Evolutionary conservation across 139 green algal genomes (phyloP).

Genomic region (Tetradesmus lagerheimii): DNA sequence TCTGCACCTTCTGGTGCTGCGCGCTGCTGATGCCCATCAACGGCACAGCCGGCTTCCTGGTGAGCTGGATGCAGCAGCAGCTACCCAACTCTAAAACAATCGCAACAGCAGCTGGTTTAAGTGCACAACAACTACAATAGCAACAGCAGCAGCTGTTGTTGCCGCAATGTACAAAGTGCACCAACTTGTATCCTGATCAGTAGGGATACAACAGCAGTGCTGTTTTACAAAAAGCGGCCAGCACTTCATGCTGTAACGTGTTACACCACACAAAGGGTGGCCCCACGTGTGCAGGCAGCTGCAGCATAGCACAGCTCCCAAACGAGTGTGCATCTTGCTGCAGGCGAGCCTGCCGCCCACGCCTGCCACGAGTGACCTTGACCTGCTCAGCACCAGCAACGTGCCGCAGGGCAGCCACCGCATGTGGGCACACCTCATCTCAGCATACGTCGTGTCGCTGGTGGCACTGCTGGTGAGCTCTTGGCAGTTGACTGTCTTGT

Average conservation of each 20-base stretch:
- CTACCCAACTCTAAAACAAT: not conserved
- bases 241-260: no score
- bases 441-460: conserved; percentile 63
- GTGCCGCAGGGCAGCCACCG: conserved; percentile 40
- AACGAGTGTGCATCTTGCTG: not conserved
- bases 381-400: conserved; percentile 59
- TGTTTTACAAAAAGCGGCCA: no score
- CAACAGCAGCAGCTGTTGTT: no score
- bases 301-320: no score
- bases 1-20: conserved; percentile 52
- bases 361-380: conserved; percentile 18
- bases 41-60: conserved; percentile 49
- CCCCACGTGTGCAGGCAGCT: no score
- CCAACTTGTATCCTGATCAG: no score
- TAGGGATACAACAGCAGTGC: no score
- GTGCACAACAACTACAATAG: no score
- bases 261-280: no score
- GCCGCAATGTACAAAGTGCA: no score
- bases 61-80: not conserved
- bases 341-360: not conserved
- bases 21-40: conserved; percentile 68
- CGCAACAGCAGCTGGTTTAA: not conserved
- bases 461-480: conserved; percentile 25
- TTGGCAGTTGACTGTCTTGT: no score
- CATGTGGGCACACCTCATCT: conserved; percentile 52